Percentiles rank a stretch among this genome's conserved stretches.
These are phyloP conservation scores for Solanum aculeatissimum DNA, from an alignment of 305 asterid species.

Conservation along the genomic window DNA sequence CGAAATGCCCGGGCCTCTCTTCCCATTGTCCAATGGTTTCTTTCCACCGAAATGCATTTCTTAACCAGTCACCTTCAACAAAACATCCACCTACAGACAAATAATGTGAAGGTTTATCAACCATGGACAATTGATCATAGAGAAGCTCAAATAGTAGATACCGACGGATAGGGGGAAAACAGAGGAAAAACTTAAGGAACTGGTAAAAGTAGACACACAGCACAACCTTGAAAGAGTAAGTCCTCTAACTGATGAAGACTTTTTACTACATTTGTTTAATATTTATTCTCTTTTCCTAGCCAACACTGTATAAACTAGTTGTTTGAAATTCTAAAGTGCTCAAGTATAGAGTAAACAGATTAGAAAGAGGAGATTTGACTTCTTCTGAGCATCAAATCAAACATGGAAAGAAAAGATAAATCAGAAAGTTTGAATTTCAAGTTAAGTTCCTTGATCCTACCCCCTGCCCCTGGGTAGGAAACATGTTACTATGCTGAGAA, in stretches of 20 bases:
- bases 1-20: constrained; percentile 93
- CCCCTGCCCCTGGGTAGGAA: background rate
- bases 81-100: constrained; percentile 68
- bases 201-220: background rate
- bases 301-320: background rate
- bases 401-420: background rate
- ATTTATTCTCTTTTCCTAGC: background rate
- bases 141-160: background rate
- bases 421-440: background rate
- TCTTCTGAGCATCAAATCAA: background rate
- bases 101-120: background rate
- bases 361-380: background rate
- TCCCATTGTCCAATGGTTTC: constrained; percentile 96
- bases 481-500: background rate
- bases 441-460: background rate
- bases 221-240: background rate
- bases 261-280: background rate
- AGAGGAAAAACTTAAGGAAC: background rate
- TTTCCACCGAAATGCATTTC: constrained; percentile 94
- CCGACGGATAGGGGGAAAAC: background rate
- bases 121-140: background rate
- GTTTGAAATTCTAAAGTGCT: background rate
- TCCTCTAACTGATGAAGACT: background rate
- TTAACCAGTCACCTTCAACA: constrained; percentile 85
- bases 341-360: background rate